Conservation (phyloP, 345 rosid genomes). For the Cardamine resedifolia region DNA sequence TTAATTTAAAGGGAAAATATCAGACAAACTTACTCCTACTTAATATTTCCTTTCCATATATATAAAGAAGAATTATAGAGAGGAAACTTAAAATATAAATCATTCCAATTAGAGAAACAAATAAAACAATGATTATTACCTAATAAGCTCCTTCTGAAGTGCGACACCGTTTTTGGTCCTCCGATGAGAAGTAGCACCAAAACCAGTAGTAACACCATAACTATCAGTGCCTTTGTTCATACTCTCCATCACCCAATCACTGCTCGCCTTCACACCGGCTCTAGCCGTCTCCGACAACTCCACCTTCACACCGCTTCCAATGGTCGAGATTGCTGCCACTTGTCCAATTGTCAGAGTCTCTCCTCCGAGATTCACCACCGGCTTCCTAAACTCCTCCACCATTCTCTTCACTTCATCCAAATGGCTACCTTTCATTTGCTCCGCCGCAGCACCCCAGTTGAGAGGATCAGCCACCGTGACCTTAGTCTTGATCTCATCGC, state of each 20-base stretch:
- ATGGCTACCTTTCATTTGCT: conserved; percentile 80
- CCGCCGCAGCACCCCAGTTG: conserved; percentile 70
- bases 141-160: conserved; percentile 69
- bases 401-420: conserved; percentile 76
- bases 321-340: conserved; percentile 56
- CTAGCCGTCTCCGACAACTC: conserved; percentile 57
- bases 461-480: conserved; percentile 52
- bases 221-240: conserved; percentile 73
- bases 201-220: conserved; percentile 76
- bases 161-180: conserved; percentile 74
- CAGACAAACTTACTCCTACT: not conserved
- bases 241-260: conserved; percentile 86
- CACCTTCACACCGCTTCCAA: conserved; percentile 42
- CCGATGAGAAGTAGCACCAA: conserved; percentile 75
- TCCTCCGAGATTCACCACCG: conserved; percentile 64
- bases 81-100: too few relatives aligned
- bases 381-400: conserved; percentile 65
- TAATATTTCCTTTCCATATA: not conserved
- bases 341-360: conserved; percentile 78
- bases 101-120: not conserved
- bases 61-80: not conserved
- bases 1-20: not conserved
- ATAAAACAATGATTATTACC: conserved; percentile 35
- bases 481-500: conserved; percentile 29
- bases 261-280: conserved; percentile 66